These are phyloP conservation scores for Lentinus tigrinus DNA, from an alignment of 768 basidiomycete species.

Conservation along the genomic window DNA sequence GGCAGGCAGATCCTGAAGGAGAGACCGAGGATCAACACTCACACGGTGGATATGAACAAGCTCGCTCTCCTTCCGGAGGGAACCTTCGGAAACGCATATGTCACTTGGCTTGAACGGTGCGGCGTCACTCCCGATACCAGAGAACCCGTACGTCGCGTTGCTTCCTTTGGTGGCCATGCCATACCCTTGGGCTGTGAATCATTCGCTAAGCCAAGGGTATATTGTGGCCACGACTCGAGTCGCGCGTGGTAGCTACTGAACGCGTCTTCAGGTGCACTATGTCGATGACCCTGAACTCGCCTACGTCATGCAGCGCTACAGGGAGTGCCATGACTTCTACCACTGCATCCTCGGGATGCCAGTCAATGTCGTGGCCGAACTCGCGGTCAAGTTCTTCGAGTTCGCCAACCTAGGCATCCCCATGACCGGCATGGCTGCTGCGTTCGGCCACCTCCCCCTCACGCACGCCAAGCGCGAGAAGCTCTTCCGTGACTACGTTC, in stretches of 20 bases:
- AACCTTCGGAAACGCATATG: constrained; percentile 83
- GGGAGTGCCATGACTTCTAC: constrained; percentile 97
- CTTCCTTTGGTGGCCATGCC: neutral
- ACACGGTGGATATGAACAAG: constrained; percentile 68
- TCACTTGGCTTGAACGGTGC: constrained; percentile 86
- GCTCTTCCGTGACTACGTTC: constrained; percentile 77
- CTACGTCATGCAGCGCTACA: constrained; percentile 97
- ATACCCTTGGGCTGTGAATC: neutral
- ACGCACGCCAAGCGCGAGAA: constrained; percentile 38
- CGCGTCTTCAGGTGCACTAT: constrained; percentile 73
- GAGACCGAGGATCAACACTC: constrained; percentile 76
- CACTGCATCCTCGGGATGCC: constrained; percentile 89
- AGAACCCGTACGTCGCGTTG: constrained; percentile 61
- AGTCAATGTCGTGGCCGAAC: constrained; percentile 86
- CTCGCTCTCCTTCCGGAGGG: constrained; percentile 71
- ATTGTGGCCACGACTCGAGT: neutral
- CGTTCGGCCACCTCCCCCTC: constrained; percentile 78
- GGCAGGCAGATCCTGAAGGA: constrained; percentile 84
- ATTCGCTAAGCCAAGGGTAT: neutral
- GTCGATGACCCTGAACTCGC: constrained; percentile 94
- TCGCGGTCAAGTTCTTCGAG: constrained; percentile 94
- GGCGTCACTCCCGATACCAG: constrained; percentile 92
- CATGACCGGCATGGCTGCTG: constrained; percentile 77
- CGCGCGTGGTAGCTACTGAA: constrained; percentile 4
- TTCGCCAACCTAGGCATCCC: constrained; percentile 90